Base-by-base conservation (phyloP, 805 yeast species). In the Priceomyces medius region DNA sequence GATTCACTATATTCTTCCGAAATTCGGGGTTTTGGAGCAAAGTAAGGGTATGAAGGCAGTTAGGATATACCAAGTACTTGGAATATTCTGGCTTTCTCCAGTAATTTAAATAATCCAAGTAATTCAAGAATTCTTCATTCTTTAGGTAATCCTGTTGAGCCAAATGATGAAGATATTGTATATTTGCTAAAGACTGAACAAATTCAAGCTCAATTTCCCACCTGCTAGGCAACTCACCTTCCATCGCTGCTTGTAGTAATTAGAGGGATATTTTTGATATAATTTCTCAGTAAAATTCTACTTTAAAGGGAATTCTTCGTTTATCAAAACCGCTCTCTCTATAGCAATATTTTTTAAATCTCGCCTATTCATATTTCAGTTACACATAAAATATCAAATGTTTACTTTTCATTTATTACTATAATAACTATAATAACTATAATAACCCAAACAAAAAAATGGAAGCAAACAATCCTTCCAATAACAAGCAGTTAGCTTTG, bases 151-250 rank as follows among this genome's bases (percentile, higher is more conserved):
- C 81, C 50, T 82, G 85, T 61, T 90, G 97, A 2, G 97, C 96
- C 19, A 91, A 71, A 54, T 80, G 89, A 49, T 88, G 83, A 42
- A 91, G 73, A 57, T 90, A 91, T 59, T 85, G 96, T 34, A 91
- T 81, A 61, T 91, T 93, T 2, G 96, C 88, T 24, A 91, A 71
- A 12, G 96, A 83, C 64, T 91, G 98, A 3, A 91, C 95, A 64
- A 91, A 91, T 77, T 86, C 97, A n/a, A 87, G 71, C 52, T 87
- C 96, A 17, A 87, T 79, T 55, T 87, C 96, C 88, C 91, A 88
- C 43, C 95, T 62, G 4, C 85, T 76, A n/a, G 91, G 89, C n/a
- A 79, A 67, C n/a, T 32, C 20, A 10, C 29, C 10, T 26, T 26
- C 29, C 14, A n/a, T 26, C 5, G 9, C 10, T n/a, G n/a, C n/a